Percentiles rank a stretch among this genome's conserved stretches.
Evolutionary conservation across 1,139 yeast genomes (phyloP).

Genomic region (Zygoascus sp.): DNA sequence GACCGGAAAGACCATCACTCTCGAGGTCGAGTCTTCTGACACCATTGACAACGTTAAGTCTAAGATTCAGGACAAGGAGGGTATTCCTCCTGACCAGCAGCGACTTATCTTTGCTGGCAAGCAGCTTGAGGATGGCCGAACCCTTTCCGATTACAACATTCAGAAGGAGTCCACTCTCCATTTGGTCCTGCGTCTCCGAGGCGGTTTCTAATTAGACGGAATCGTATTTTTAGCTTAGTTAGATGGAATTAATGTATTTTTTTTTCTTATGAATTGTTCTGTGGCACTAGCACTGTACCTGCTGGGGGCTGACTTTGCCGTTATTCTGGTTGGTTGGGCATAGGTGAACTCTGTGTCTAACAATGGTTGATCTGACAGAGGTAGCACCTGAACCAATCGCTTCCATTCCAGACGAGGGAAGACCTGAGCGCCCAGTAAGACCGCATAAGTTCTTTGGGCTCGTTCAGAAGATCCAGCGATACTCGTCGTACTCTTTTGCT

Average conservation of each 20-base stretch:
- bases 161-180: constrained; percentile 84
- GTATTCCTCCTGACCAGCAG: constrained; percentile 85
- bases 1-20: constrained; percentile 76
- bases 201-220: constrained; percentile 53
- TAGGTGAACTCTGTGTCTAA: not conserved
- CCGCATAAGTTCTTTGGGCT: constrained; percentile 12
- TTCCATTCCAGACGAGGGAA: not conserved
- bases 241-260: not conserved
- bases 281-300: not conserved
- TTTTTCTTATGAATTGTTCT: not conserved
- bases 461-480: constrained; percentile 44
- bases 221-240: not conserved
- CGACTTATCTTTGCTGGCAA: constrained; percentile 83
- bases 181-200: constrained; percentile 78
- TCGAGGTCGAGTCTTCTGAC: constrained; percentile 85
- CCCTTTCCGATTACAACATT: constrained; percentile 79
- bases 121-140: constrained; percentile 82
- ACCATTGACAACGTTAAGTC: constrained; percentile 81
- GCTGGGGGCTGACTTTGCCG: not conserved
- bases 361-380: constrained; percentile 11
- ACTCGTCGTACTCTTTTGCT: constrained; percentile 56
- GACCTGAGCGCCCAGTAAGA: constrained; percentile 5
- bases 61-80: constrained; percentile 82
- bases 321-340: not conserved
- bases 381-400: constrained; percentile 16